Conservation (phyloP, 2,329 filamentous ascomycete species). For the Aspergillus sp. region DNA sequence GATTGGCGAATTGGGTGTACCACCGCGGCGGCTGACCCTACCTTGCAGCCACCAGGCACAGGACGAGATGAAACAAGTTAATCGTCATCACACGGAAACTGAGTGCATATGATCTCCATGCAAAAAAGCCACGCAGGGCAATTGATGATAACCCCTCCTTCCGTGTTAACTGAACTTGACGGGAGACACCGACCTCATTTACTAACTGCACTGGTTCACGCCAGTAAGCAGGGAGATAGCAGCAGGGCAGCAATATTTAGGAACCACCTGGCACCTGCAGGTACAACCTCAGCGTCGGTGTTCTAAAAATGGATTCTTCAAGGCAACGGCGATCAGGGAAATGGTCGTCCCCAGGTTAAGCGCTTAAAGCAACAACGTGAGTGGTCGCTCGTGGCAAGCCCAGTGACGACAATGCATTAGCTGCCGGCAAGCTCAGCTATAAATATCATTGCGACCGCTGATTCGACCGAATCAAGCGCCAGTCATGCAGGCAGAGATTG, state of each 20-base stretch:
- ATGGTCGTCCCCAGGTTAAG: neutral
- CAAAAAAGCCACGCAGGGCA: no score
- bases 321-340: neutral
- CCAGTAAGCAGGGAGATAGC: no score
- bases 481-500: neutral
- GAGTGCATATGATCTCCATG: no score
- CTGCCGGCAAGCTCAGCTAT: neutral
- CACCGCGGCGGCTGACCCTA: no score
- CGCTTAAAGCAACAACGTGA: neutral
- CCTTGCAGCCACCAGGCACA: no score
- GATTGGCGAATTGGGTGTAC: no score
- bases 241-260: neutral
- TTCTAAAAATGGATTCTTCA: slow-evolving; percentile 12
- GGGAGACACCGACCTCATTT: no score
- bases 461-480: neutral
- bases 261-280: neutral
- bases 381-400: neutral
- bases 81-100: no score
- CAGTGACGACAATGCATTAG: neutral
- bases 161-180: no score
- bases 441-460: neutral
- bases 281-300: neutral
- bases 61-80: no score
- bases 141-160: no score
- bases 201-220: no score